Evolutionary conservation across 306 rosid species (phyloP).

Genomic region (Malus fusca): DNA sequence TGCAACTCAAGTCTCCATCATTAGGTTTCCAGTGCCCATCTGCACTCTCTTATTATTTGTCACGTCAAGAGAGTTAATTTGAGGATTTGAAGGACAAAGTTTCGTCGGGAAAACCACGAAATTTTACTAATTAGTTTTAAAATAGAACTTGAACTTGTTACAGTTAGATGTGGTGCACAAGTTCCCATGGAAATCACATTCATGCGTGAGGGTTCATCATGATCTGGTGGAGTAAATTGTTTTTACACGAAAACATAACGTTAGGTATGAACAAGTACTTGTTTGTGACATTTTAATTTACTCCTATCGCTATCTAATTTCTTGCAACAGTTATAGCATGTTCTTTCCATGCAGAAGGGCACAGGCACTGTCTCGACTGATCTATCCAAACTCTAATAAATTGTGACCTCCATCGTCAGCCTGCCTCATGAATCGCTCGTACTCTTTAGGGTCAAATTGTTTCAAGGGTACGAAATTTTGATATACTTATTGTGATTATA

Average conservation of each 20-base stretch:
- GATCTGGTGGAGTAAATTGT: not conserved
- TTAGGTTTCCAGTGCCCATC: too few relatives aligned
- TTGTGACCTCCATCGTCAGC: not conserved
- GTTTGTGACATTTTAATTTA: not conserved
- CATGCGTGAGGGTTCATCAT: not conserved
- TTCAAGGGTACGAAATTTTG: not conserved
- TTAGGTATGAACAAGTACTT: not conserved
- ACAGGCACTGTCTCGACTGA: not conserved
- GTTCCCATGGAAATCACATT: not conserved
- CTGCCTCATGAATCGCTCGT: not conserved
- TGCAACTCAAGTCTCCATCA: not conserved
- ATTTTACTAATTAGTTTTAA: too few relatives aligned
- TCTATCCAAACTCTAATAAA: not conserved
- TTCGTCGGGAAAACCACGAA: accelerated
- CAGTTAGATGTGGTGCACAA: not conserved
- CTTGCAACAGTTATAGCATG: not conserved
- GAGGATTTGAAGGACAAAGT: not conserved
- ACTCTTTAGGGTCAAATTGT: not conserved
- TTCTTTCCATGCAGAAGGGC: not conserved
- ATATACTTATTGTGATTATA: too few relatives aligned
- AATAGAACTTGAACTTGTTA: too few relatives aligned
- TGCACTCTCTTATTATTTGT: not conserved
- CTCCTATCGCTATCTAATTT: not conserved
- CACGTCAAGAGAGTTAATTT: not conserved
- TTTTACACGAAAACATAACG: not conserved